Percentiles rank a stretch among this genome's conserved stretches.
Evolutionary conservation across 2,329 filamentous ascomycete genomes (phyloP).

Genomic region (Chaetomium strumarium): DNA sequence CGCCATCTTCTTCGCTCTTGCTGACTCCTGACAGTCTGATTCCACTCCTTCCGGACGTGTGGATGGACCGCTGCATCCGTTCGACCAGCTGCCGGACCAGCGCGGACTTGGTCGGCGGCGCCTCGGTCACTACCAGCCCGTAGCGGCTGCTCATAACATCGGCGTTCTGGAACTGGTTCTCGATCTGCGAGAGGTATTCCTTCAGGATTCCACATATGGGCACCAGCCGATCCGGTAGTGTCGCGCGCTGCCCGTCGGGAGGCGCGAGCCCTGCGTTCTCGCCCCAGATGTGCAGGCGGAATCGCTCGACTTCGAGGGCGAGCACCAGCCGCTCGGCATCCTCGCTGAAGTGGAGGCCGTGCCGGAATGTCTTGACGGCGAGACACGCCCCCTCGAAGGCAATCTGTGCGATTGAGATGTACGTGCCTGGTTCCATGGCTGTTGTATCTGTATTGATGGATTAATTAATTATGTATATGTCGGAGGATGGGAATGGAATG

Average conservation of each 20-base stretch:
- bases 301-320: constrained; percentile 15
- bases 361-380: constrained; percentile 14
- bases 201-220: constrained; percentile 9
- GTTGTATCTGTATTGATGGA: background rate
- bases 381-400: constrained; percentile 8
- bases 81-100: constrained; percentile 7
- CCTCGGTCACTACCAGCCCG: constrained; percentile 10
- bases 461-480: too few relatives aligned
- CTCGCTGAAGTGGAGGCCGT: constrained; percentile 10
- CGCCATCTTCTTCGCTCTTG: background rate
- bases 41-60: background rate
- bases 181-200: constrained; percentile 12
- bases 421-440: constrained; percentile 14
- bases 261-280: constrained; percentile 15
- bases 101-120: constrained; percentile 13
- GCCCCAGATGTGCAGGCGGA: constrained; percentile 17
- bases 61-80: constrained; percentile 13
- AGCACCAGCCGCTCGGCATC: constrained; percentile 16
- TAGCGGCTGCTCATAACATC: constrained; percentile 9
- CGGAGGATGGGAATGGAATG: too few relatives aligned
- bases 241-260: background rate
- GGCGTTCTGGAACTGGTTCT: constrained; percentile 5
- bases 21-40: background rate
- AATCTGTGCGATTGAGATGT: constrained; percentile 11
- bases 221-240: constrained; percentile 4